Conservation (phyloP, 805 yeast species). For the Wickerhamiella occidentalis region DNA sequence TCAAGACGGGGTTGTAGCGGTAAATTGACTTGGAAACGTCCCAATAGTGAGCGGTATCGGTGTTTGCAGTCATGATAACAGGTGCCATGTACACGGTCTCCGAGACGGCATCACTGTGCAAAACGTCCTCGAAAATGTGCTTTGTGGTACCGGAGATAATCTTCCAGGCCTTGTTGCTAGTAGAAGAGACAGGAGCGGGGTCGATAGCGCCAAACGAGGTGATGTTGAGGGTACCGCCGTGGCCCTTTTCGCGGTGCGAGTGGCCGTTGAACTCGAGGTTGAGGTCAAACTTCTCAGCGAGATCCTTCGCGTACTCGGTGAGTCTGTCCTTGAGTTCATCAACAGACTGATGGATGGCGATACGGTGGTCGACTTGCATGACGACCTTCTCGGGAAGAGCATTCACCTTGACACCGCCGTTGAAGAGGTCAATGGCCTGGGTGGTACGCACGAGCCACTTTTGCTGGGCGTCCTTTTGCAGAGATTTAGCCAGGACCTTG, state of each 20-base stretch:
- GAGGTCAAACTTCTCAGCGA: constrained; percentile 36
- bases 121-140: constrained; percentile 43
- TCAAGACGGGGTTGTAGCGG: constrained; percentile 39
- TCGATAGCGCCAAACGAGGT: constrained; percentile 26
- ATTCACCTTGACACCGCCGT: constrained; percentile 65
- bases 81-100: constrained; percentile 40
- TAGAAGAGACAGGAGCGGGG: constrained; percentile 42
- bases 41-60: constrained; percentile 59
- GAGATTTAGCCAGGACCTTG: constrained; percentile 11
- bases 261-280: constrained; percentile 30
- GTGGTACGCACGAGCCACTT: constrained; percentile 41
- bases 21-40: constrained; percentile 44
- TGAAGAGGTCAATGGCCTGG: constrained; percentile 48
- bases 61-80: constrained; percentile 50
- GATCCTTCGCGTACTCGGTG: constrained; percentile 26
- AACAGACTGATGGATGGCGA: constrained; percentile 44
- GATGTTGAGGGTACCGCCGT: constrained; percentile 11
- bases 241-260: constrained; percentile 6
- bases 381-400: constrained; percentile 53
- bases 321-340: constrained; percentile 32
- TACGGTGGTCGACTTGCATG: constrained; percentile 46
- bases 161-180: constrained; percentile 33
- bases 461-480: constrained; percentile 11
- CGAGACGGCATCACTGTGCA: constrained; percentile 16
- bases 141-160: constrained; percentile 48